phyloP scores from a whole-genome alignment of 371 early-diverging fungal species.

The Apophysomyces variabilis region DNA sequence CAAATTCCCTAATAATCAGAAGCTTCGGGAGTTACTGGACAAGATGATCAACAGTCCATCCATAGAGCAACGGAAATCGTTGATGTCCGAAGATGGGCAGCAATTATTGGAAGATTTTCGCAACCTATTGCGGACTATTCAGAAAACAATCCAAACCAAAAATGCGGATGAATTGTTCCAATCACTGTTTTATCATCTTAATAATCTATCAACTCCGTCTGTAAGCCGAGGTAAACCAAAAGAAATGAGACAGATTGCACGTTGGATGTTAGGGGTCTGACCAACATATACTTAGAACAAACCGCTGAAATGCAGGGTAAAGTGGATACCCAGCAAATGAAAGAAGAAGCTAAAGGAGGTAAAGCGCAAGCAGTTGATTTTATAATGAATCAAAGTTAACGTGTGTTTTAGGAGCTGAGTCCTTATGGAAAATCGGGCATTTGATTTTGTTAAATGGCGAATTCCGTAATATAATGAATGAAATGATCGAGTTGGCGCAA shows the following conservation, averaged over 20 bases:
- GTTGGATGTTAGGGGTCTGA: no score
- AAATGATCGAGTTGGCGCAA: constrained; percentile 53
- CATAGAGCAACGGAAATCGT: constrained; percentile 47
- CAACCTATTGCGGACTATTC: constrained; percentile 44
- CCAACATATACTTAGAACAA: neutral
- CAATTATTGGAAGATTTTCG: constrained; percentile 52
- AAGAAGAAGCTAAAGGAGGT: constrained; percentile 37
- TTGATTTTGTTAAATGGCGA: constrained; percentile 56
- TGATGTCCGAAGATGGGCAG: constrained; percentile 56
- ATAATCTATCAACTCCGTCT: constrained; percentile 25
- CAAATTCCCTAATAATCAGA: constrained; percentile 66
- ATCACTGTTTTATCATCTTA: constrained; percentile 59
- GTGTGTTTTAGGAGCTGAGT: constrained; percentile 32
- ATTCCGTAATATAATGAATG: constrained; percentile 55
- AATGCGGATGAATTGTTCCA: constrained; percentile 67
- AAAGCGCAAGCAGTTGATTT: constrained; percentile 4
- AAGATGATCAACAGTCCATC: constrained; percentile 41
- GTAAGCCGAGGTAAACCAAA: constrained; percentile 27
- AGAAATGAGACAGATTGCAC: neutral
- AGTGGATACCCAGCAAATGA: constrained; percentile 10
- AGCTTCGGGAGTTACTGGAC: constrained; percentile 51
- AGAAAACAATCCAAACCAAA: constrained; percentile 51
- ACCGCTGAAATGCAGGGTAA: neutral
- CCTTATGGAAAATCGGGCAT: constrained; percentile 45
- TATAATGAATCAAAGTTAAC: neutral